Conservation (phyloP, 1,284 basidiomycete species). For the Leccinum pallidistipes region DNA sequence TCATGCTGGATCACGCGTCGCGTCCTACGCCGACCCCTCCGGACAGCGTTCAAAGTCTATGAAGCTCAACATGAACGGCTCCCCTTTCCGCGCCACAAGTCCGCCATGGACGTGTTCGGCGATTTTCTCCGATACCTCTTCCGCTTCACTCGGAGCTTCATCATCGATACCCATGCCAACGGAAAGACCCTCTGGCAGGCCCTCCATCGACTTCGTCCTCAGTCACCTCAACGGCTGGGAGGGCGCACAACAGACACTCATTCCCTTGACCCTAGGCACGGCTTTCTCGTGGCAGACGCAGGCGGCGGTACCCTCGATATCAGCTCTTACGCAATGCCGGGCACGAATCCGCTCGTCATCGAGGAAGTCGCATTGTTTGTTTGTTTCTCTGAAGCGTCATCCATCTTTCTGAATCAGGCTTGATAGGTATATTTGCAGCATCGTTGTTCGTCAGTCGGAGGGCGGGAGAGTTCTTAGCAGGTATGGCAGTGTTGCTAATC, state of each 20-base stretch:
- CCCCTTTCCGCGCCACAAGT: constrained; percentile 62
- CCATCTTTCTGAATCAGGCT: constrained; percentile 7
- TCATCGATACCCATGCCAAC: constrained; percentile 73
- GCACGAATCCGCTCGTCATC: constrained; percentile 65
- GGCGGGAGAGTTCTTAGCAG: constrained; percentile 66
- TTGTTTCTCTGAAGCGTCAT: neutral
- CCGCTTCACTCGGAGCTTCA: constrained; percentile 67
- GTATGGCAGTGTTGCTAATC: constrained; percentile 36
- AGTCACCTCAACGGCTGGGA: constrained; percentile 84
- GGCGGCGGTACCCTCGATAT: constrained; percentile 80
- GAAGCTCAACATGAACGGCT: constrained; percentile 80
- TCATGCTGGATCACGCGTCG: constrained; percentile 55
- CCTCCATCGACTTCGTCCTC: constrained; percentile 62
- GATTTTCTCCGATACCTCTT: constrained; percentile 77
- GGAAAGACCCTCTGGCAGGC: constrained; percentile 62
- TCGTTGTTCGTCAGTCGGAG: constrained; percentile 78
- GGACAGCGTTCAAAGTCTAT: constrained; percentile 67
- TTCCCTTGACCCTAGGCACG: constrained; percentile 46
- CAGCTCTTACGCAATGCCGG: constrained; percentile 71
- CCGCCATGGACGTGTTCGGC: constrained; percentile 70
- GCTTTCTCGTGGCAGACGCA: constrained; percentile 75
- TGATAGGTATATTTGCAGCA: constrained; percentile 69
- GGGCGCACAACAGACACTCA: constrained; percentile 65
- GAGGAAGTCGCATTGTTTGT: constrained; percentile 75
- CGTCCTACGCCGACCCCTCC: neutral